Evolutionary conservation across 2,329 filamentous ascomycete species (phyloP), one percentile per base, ranked within the genome.

Genomic region (Beauveria sp.): DNA sequence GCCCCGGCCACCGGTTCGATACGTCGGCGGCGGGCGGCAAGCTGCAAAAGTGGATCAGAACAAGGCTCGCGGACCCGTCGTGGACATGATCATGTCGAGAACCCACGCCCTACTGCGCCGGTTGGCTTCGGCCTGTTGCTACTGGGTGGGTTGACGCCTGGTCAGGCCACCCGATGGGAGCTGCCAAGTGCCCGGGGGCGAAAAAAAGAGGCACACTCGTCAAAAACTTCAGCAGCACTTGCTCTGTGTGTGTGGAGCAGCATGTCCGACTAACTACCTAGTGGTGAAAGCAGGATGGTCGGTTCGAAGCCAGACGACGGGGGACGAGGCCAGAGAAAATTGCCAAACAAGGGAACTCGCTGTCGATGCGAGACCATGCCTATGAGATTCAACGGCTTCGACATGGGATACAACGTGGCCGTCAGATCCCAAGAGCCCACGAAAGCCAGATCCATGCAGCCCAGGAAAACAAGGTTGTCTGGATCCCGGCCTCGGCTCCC

Each of bases 41-140:
- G 16, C 20, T 22, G 28, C 28, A 40, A 50, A 34, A 22, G 55
- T 40, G 45, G 46, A 42, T 12, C 52, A 34, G 54, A 12, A 20
- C n/a, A 57, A 49, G 43, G 31, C 48, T 49, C 38, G 48, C 57
- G 57, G 57, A 49, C 46, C 57, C 55, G 46, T 49, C 55, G 34
- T 58, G 55, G n/a, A 52, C 57, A 51, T 60, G 48, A n/a, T 52
- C 48, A 46, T 52, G 48, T 53, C 40, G n/a, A 24, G 26, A 22
- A 34, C 8, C 49, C 49, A 46, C 57, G 57, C 57, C 57, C 57
- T 60, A 52, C 49, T 28, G 57, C 57, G 57, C 57, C 57, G 57
- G 57, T 46, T 60, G 57, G 48, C 48, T 24, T 52, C 57, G 57
- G 57, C 48, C 22, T 53, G 22, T 8, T 59, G 49, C 40, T 24